A percentile compares a stretch with the other conserved stretches of the same genome.
Conservation (phyloP, 768 basidiomycete genomes). For the Termitomyces sp. region DNA sequence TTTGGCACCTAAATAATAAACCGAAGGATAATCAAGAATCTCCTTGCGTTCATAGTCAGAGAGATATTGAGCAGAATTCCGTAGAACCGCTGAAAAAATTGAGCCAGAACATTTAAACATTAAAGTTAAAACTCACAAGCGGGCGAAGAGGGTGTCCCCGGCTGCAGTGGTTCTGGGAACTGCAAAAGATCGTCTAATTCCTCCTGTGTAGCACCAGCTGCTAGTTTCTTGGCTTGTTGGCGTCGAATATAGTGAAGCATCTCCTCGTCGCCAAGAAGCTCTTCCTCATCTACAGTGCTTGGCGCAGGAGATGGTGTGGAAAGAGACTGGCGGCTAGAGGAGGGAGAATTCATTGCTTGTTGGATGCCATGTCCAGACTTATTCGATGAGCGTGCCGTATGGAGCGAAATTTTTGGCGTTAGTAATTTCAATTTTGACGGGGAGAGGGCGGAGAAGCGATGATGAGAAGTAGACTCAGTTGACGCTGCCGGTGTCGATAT, state of each 20-base stretch:
- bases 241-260: slow-evolving; percentile 93
- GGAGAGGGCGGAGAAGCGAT: slow-evolving; percentile 76
- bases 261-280: slow-evolving; percentile 88
- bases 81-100: slow-evolving; percentile 49
- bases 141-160: slow-evolving; percentile 60
- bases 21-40: slow-evolving; percentile 77
- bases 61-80: slow-evolving; percentile 62
- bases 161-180: slow-evolving; percentile 88
- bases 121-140: slow-evolving; percentile 46
- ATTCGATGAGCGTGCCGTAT: slow-evolving; percentile 51
- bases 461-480: slow-evolving; percentile 33
- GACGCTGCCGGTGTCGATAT: slow-evolving; percentile 47
- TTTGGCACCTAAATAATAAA: slow-evolving; percentile 77
- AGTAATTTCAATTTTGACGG: slow-evolving; percentile 82
- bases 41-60: slow-evolving; percentile 90
- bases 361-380: slow-evolving; percentile 39
- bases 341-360: slow-evolving; percentile 53
- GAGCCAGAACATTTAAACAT: slow-evolving; percentile 4
- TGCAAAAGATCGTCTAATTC: slow-evolving; percentile 84
- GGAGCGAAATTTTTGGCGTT: slow-evolving; percentile 68
- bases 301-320: slow-evolving; percentile 85
- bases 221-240: slow-evolving; percentile 84
- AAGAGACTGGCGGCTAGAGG: slow-evolving; percentile 67
- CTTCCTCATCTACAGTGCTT: slow-evolving; percentile 78
- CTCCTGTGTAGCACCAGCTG: slow-evolving; percentile 76